Evolutionary conservation across 1,139 yeast genomes (phyloP), one percentile per base, ranked within the genome.

Genomic region (Suhomyces bokatorum): DNA sequence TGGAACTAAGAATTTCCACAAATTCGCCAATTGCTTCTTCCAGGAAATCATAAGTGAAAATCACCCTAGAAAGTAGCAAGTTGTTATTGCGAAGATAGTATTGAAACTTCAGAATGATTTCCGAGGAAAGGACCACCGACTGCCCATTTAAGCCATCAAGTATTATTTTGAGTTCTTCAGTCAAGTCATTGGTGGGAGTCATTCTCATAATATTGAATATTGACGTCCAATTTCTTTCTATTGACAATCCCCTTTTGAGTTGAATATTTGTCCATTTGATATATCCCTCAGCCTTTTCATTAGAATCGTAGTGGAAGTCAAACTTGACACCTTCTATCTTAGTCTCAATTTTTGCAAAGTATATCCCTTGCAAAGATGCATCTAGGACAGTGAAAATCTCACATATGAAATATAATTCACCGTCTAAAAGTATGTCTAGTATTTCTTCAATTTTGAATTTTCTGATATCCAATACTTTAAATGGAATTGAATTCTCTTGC

Each of bases 231-330:
- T 48, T 32, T 5, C 14, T 20, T 6, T 44, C 44, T 12, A 39
- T 42, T 4, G 33, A 20, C 7, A 24, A 20, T 15, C 30, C 34
- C 29, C 29, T 26, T 26, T 6, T 14, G 1, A 50, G 35, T 30
- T 49, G 40, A 16, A 45, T 47, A 28, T 49, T 56, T 8, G 53
- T 44, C 56, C 59, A 63, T 35, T 53, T 56, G 33, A 66, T 42
- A 38, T 57, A 60, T 2, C 65, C 75, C 45, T 69, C 74, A 0
- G 73, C 74, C 45, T 61, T 60, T 17, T 59, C 63, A 30, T 48
- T 45, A 2, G 64, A 53, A 34, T 65, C 69, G 32, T 49, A 55
- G 42, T 69, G 73, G 43, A 55, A 63, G 44, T 69, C 67, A 48
- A 67, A 72, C 1, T 46, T 45, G 42, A 54, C 51, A 4, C 32